Evolutionary conservation across 148 eudicot species (phyloP).

Genomic region (Nyssa sinensis): DNA sequence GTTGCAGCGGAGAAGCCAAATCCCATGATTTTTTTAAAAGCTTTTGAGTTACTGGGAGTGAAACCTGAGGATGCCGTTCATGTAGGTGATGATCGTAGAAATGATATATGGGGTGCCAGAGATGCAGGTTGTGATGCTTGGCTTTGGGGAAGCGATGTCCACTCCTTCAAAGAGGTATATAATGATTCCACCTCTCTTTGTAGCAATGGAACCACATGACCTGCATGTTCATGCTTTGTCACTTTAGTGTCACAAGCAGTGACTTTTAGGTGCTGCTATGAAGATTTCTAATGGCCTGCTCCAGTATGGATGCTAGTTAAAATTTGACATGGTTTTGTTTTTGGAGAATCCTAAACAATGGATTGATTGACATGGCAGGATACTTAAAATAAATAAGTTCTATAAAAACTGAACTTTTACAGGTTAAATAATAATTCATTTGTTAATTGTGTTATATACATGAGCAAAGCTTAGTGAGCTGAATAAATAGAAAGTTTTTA

Average conservation of each 20-base stretch:
- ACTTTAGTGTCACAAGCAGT: not conserved
- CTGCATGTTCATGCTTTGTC: not conserved
- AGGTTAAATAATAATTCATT: no score
- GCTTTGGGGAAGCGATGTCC: constrained; percentile 98
- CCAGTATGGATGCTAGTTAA: not conserved
- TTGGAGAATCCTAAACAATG: no score
- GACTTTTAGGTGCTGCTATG: not conserved
- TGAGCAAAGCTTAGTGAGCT: not conserved
- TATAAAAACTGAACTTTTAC: no score
- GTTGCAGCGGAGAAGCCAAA: constrained; percentile 99
- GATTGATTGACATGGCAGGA: no score
- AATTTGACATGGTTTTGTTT: not conserved
- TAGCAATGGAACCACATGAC: not conserved
- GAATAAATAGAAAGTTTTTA: no score
- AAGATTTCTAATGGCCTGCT: not conserved
- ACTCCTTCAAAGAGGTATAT: constrained; percentile 86
- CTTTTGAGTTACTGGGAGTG: constrained; percentile 82
- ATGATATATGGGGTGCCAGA: constrained; percentile 98
- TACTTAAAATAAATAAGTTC: no score
- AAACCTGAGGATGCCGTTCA: constrained; percentile 96
- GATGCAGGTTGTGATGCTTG: constrained; percentile 99
- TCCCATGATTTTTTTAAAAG: constrained; percentile 89
- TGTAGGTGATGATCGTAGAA: constrained; percentile 96
- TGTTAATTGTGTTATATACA: no score
- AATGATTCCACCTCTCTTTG: not conserved